phyloP scores from a whole-genome alignment of 306 rosid species.

The Potentilla sterilis region DNA sequence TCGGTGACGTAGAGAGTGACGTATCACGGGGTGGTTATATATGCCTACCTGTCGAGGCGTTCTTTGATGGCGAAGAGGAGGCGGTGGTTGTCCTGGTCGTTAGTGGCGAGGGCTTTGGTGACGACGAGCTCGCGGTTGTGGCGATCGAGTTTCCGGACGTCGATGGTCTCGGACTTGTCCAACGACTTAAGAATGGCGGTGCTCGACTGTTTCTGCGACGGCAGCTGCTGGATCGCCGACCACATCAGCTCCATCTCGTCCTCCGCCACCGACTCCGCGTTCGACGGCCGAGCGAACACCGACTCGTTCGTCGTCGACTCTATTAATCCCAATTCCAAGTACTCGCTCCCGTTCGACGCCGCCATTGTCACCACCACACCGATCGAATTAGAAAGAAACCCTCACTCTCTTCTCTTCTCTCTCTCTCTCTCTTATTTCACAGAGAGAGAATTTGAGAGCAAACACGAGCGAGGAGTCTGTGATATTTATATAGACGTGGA shows the following conservation, averaged over 20 bases:
- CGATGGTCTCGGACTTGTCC: slow-evolving; percentile 32
- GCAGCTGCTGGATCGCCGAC: slow-evolving; percentile 64
- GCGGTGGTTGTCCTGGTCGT: slow-evolving; percentile 63
- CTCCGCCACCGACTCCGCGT: slow-evolving; percentile 54
- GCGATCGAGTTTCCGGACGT: slow-evolving; percentile 62
- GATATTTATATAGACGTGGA: neutral
- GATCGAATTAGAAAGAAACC: neutral
- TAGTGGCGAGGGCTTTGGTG: slow-evolving; percentile 66
- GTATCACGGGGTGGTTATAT: neutral
- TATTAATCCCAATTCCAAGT: slow-evolving; percentile 44
- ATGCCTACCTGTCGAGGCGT: slow-evolving; percentile 55
- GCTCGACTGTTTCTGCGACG: slow-evolving; percentile 55
- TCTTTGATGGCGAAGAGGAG: slow-evolving; percentile 71
- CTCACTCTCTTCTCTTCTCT: neutral
- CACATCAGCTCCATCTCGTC: slow-evolving; percentile 73
- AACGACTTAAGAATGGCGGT: slow-evolving; percentile 48
- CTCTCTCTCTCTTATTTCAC: neutral
- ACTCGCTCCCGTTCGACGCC: slow-evolving; percentile 83
- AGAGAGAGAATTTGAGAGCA: neutral
- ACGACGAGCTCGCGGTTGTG: slow-evolving; percentile 62
- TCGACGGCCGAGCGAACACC: slow-evolving; percentile 52
- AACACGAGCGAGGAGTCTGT: neutral
- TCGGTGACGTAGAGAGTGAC: neutral
- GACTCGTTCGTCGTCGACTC: slow-evolving; percentile 28
- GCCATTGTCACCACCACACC: slow-evolving; percentile 43